These are phyloP conservation scores for Eucalyptus melliodora DNA, from an alignment of 345 rosid species.

Conservation along the genomic window DNA sequence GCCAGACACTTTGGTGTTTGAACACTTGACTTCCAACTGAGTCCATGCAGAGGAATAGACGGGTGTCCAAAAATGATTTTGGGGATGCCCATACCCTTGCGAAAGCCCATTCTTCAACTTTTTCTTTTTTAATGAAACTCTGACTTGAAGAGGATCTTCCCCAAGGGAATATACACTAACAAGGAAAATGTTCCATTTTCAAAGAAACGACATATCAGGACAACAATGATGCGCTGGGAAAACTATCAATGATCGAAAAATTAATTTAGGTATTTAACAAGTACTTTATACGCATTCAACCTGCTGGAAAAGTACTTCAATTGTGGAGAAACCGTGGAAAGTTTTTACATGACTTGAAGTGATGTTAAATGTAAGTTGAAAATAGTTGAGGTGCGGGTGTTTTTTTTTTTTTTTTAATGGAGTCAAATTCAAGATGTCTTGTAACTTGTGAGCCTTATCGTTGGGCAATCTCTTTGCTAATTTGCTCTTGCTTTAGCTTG, in stretches of 20 bases:
- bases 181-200: neutral
- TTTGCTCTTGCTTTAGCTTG: neutral
- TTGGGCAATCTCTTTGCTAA: neutral
- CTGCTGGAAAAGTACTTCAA: neutral
- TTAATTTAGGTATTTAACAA: neutral
- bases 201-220: neutral
- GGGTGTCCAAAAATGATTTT: neutral
- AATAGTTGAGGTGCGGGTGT: neutral
- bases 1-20: neutral
- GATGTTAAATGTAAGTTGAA: neutral
- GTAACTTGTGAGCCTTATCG: neutral
- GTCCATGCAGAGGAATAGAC: neutral
- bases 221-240: neutral
- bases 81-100: neutral
- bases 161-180: neutral
- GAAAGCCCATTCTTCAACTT: neutral
- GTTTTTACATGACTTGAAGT: neutral
- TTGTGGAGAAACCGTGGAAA: neutral
- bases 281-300: neutral
- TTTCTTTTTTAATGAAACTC: neutral
- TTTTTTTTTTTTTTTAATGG: neutral
- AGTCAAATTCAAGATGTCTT: neutral
- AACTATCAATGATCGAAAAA: neutral
- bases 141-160: neutral
- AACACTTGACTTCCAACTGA: fast-evolving